These are phyloP conservation scores for Prunus mongolica DNA, from an alignment of 306 rosid genomes.

Conservation along the genomic window DNA sequence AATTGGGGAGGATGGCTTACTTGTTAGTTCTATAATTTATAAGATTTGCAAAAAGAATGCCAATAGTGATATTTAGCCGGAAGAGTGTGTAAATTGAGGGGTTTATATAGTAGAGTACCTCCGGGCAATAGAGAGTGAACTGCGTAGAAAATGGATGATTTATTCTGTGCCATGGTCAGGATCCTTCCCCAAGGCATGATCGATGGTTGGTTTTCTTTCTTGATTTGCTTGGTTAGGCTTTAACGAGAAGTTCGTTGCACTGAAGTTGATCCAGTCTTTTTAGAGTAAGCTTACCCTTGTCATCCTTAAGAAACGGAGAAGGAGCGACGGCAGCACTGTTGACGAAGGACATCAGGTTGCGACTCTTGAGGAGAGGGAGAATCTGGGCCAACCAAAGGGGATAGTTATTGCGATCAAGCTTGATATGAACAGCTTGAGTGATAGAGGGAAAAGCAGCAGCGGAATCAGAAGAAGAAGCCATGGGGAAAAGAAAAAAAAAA, in stretches of 20 bases:
- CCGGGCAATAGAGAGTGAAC: neutral
- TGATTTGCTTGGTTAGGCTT: neutral
- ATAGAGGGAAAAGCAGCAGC: too few species aligned
- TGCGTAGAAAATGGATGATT: neutral
- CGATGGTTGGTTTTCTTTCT: neutral
- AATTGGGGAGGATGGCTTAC: constrained; percentile 15
- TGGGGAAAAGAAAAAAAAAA: too few species aligned
- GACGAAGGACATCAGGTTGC: too few species aligned
- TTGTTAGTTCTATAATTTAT: constrained; percentile 45
- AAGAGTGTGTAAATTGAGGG: constrained; percentile 40
- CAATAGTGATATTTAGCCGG: constrained; percentile 53
- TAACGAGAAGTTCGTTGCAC: neutral
- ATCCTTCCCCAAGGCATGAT: neutral
- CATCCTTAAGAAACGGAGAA: too few species aligned
- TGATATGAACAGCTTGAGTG: too few species aligned
- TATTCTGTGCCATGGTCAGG: neutral
- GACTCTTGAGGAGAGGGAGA: too few species aligned
- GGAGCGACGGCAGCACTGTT: too few species aligned
- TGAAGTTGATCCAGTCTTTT: neutral
- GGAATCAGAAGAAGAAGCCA: too few species aligned
- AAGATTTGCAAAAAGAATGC: constrained; percentile 54
- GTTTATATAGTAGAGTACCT: neutral
- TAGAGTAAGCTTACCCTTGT: too few species aligned
- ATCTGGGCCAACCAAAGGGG: too few species aligned
- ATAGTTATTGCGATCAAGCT: too few species aligned